Evolutionary conservation across 345 rosid species (phyloP), one percentile per base, ranked within the genome.

Genomic region (Gossypium anomalum): DNA sequence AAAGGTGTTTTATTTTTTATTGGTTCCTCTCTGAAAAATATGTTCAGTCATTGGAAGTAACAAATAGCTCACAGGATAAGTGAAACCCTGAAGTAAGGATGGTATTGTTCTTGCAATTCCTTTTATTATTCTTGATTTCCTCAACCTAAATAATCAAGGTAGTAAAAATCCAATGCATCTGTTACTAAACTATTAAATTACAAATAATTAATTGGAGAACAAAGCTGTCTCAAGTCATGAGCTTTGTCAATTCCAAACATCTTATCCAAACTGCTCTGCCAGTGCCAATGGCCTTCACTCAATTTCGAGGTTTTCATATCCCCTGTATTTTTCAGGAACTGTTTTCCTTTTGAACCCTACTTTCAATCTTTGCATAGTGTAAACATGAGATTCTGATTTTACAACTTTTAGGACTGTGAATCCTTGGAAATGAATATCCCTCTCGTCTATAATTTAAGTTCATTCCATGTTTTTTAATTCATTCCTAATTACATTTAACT

Each of bases 81-180:
- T 4, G 58, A 55, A 20, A 3, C 20, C 59, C 17, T 9, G 59
- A 55, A 9, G 59, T 16, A 4, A 15, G 16, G 6, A 16, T 15
- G 1, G 19, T 47, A 5, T 34, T 34, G 2, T 12, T 47, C 51
- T 47, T 47, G 51, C 51, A 47, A 47, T 47, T 47, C 14, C 13
- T 10, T 47, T 11, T 47, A 47, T 47, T 47, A 9, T 47, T 47
- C 3, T 10, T 12, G 3, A 47, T 47, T 47, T 47, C 13, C 51
- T 13, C 51, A 12, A 47, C 51, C 4, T 10, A 47, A 47, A 9
- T 11, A 10, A 19, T n/a, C 60, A 56, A 9, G 25, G 13, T 19
- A 22, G 4, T n/a, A 19, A n/a, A n/a, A 8, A 56, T 56, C 60
- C 60, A 56, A 56, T 20, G 60, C 13, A 76, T 79, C 81, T 83